These are phyloP conservation scores for Bryoerythrophyllum caledonicum DNA, from an alignment of 225 moss, liverwort and hornwort species.

Conservation along the genomic window DNA sequence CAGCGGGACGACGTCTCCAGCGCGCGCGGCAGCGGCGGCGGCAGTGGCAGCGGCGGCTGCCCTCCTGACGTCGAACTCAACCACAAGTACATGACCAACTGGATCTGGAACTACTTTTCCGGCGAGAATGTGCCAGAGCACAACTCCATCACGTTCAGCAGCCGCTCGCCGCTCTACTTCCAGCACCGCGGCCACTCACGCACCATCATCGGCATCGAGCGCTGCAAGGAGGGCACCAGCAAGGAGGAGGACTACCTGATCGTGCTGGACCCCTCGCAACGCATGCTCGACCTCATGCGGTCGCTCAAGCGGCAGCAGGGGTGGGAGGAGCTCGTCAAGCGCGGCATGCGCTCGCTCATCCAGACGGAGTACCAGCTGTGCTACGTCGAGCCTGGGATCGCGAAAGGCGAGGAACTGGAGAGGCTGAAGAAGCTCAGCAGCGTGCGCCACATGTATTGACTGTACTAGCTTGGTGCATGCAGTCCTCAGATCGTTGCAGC, in stretches of 20 bases:
- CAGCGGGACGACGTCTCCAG: conserved; percentile 19
- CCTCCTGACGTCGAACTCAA: conserved; percentile 26
- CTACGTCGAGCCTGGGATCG: conserved; percentile 62
- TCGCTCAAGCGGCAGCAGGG: conserved; percentile 43
- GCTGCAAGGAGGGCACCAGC: conserved; percentile 23
- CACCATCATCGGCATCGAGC: conserved; percentile 76
- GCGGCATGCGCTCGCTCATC: conserved; percentile 46
- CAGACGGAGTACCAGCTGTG: conserved; percentile 70
- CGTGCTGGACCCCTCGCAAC: conserved; percentile 68
- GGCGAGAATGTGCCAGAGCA: neutral
- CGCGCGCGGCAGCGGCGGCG: conserved; percentile 47
- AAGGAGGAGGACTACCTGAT: conserved; percentile 57
- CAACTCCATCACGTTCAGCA: conserved; percentile 32
- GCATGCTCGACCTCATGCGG: conserved; percentile 30
- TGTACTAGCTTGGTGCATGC: neutral
- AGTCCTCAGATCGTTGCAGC: neutral
- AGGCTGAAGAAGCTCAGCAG: conserved; percentile 64
- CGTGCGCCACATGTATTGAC: conserved; percentile 60
- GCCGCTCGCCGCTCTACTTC: conserved; percentile 74
- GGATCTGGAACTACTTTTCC: conserved; percentile 77
- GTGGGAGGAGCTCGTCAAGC: conserved; percentile 62
- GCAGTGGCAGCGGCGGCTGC: conserved; percentile 23
- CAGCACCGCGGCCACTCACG: conserved; percentile 80
- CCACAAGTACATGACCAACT: conserved; percentile 68
- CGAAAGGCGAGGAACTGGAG: conserved; percentile 53